phyloP scores from a whole-genome alignment of 2,329 filamentous ascomycete species.

The Cercospora brassicicola region DNA sequence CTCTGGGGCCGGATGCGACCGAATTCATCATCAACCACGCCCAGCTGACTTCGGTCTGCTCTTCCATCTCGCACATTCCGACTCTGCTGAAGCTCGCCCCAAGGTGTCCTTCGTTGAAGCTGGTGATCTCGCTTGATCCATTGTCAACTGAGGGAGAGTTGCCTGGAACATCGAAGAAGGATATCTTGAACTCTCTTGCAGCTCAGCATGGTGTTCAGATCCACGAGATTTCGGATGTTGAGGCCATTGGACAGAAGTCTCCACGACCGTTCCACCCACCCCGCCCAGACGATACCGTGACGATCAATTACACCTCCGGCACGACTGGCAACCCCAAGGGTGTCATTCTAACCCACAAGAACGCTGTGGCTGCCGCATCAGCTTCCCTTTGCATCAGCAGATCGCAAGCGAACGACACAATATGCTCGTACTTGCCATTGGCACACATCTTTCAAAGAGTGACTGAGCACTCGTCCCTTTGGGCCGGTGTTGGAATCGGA shows the following conservation, averaged over 20 bases:
- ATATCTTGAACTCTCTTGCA: conserved; percentile 74
- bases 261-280: conserved; percentile 72
- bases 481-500: conserved; percentile 72
- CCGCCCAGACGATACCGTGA: conserved; percentile 72
- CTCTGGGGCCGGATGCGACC: conserved; percentile 82
- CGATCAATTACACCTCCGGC: conserved; percentile 88
- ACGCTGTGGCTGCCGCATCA: conserved; percentile 72
- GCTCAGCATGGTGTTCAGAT: conserved; percentile 72
- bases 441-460: conserved; percentile 93
- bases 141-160: conserved; percentile 73
- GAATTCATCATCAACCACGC: conserved; percentile 97
- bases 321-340: conserved; percentile 83
- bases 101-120: conserved; percentile 75
- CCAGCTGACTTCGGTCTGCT: conserved; percentile 70
- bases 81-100: conserved; percentile 76
- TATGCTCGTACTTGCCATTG: conserved; percentile 85
- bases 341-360: conserved; percentile 77
- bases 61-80: conserved; percentile 78
- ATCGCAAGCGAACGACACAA: conserved; percentile 61
- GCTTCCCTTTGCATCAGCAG: conserved; percentile 57
- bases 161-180: conserved; percentile 73
- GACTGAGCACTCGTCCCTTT: conserved; percentile 72
- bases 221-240: conserved; percentile 76
- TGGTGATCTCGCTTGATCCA: conserved; percentile 84
- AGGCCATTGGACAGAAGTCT: conserved; percentile 71